Evolutionary conservation across 2,329 filamentous ascomycete genomes (phyloP), one percentile per base, ranked within the genome.

Genomic region (Trichoderma oligosporum): DNA sequence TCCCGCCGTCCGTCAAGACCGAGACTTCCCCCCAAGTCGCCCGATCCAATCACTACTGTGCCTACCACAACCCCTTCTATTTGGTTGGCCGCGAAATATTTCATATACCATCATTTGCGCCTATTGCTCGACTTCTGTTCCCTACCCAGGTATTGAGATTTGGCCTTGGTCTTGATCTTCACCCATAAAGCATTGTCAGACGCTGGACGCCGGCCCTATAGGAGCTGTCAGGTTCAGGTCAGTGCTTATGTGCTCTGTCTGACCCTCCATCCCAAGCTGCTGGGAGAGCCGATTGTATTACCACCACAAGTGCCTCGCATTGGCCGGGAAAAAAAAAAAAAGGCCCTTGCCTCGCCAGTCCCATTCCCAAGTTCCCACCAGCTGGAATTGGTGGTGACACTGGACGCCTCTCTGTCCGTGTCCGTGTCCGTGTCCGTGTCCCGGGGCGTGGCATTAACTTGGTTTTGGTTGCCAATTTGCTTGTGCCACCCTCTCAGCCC

Each of bases 191-290:
- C 55, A 46, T 44, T 57, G 55, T 51, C 55, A 52, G 39, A 45
- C 55, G 25, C 53, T 25, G 42, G 14, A 16, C 44, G 16, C 44
- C 41, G 41, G n/a, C n/a, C 44, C 47, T 51, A 51, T 31, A 39
- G 27, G 35, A 51, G 47, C 47, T 56, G 33, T 45, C 54, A 44
- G 44, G 39, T 38, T 45, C 54, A 44, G 44, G 39, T 38, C 47
- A 39, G 46, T 49, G 45, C 42, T 47, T 45, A 45, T 45, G 41
- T 56, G 36, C 46, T 51, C n/a, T 51, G 55, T 57, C 55, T 44
- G 55, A 57, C 55, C 45, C 55, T 57, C 55, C 56, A 58, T 53
- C 41, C 56, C 56, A 47, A 47, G 42, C 56, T 46, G 48, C 47
- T 58, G 47, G 55, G 55, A 57, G 38, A 45, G 22, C 42, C 39